Conservation (phyloP, 805 yeast species). For the Suhomyces tanzawaensis region DNA sequence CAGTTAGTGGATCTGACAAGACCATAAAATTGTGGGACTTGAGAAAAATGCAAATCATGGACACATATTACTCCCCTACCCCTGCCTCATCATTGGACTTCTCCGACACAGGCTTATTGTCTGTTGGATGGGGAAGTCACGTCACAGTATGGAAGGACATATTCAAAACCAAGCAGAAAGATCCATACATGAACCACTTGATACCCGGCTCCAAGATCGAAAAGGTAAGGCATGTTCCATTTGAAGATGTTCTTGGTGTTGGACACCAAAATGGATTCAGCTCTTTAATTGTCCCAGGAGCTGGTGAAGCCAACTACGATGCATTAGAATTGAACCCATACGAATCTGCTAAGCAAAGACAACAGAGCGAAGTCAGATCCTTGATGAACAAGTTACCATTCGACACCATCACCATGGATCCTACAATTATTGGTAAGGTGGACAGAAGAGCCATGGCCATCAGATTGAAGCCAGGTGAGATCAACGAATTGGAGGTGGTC, state of each 20-base stretch:
- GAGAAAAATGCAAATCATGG: conserved; percentile 74
- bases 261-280: conserved; percentile 57
- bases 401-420: conserved; percentile 90
- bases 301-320: conserved; percentile 98
- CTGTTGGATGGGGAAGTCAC: conserved; percentile 96
- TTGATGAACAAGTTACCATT: conserved; percentile 86
- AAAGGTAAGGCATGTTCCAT: conserved; percentile 77
- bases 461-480: conserved; percentile 62
- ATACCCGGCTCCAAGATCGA: conserved; percentile 74
- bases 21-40: conserved; percentile 90
- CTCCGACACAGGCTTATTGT: conserved; percentile 82
- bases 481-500: conserved; percentile 39
- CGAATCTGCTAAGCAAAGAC: conserved; percentile 89
- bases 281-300: conserved; percentile 85
- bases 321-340: conserved; percentile 91
- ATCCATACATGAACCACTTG: conserved; percentile 91
- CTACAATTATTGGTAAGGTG: conserved; percentile 79
- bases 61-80: conserved; percentile 71
- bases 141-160: conserved; percentile 92
- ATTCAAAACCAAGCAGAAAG: conserved; percentile 62
- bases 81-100: conserved; percentile 79
- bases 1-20: conserved; percentile 84
- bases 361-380: conserved; percentile 83
- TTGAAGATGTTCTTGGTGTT: conserved; percentile 91
- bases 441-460: conserved; percentile 63